A percentile compares a stretch with the other conserved stretches of the same genome.
These are phyloP conservation scores for Adenanthera pavonina DNA, from an alignment of 306 rosid genomes.

Conservation along the genomic window DNA sequence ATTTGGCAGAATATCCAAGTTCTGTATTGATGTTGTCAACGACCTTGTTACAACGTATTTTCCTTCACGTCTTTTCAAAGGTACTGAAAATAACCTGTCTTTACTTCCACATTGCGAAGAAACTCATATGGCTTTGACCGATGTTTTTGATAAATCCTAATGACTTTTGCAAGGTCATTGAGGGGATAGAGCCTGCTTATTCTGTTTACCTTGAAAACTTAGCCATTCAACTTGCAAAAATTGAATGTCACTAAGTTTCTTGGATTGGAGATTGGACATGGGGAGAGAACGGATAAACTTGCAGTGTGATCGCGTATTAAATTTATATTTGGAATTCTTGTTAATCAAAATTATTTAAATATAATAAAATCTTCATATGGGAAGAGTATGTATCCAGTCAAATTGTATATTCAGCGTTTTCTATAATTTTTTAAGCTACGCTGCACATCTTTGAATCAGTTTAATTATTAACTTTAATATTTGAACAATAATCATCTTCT, in stretches of 20 bases:
- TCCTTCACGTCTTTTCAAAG: background rate
- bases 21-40: background rate
- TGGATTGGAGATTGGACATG: background rate
- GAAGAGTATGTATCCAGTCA: background rate
- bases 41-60: background rate
- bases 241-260: background rate
- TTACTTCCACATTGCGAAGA: background rate
- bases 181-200: background rate
- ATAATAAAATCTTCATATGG: background rate
- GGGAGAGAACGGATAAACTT: background rate
- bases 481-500: background rate
- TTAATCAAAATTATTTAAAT: background rate
- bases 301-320: background rate
- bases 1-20: constrained; percentile 11
- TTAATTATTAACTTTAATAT: background rate
- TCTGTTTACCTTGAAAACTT: background rate
- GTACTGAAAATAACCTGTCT: background rate
- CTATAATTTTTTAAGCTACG: background rate
- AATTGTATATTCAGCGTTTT: background rate
- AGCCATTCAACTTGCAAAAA: background rate
- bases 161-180: background rate
- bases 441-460: background rate
- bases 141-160: background rate
- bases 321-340: background rate
- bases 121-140: background rate